These are phyloP conservation scores for Tulasnella sp. DNA, from an alignment of 768 basidiomycete species.

Conservation along the genomic window DNA sequence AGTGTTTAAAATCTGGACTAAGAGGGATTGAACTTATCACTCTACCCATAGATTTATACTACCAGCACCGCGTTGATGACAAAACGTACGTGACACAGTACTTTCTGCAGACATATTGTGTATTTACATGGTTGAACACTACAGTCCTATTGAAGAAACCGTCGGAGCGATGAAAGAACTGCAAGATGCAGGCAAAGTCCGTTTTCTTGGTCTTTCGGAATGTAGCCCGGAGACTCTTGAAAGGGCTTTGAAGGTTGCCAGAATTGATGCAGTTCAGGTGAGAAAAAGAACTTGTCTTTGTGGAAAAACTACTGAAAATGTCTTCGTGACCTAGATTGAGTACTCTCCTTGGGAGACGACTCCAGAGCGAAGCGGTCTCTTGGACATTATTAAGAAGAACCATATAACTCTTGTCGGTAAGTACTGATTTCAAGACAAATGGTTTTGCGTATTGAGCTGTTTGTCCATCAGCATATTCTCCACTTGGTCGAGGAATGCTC, in stretches of 20 bases:
- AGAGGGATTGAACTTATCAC: too few species aligned
- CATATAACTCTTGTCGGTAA: neutral
- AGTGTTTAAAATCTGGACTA: neutral
- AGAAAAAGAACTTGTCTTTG: too few species aligned
- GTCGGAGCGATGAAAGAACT: slow-evolving; percentile 22
- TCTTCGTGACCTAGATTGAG: too few species aligned
- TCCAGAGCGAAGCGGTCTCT: neutral
- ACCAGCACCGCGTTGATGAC: slow-evolving; percentile 6
- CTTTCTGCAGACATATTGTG: neutral
- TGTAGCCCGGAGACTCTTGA: slow-evolving; percentile 23
- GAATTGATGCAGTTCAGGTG: slow-evolving; percentile 23
- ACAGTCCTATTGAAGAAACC: slow-evolving; percentile 20
- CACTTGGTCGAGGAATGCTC: slow-evolving; percentile 27
- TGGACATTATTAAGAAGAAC: neutral
- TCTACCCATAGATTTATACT: slow-evolving; percentile 7
- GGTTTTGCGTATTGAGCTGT: too few species aligned
- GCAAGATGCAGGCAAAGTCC: slow-evolving; percentile 23
- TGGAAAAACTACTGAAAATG: too few species aligned
- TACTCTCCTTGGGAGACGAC: slow-evolving; percentile 15
- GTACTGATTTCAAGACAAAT: neutral
- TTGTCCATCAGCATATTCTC: slow-evolving; percentile 35
- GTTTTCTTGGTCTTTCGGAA: slow-evolving; percentile 25
- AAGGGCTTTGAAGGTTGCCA: slow-evolving; percentile 19
- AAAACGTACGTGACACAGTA: neutral
- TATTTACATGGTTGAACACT: neutral